Conservation (phyloP, 2,329 filamentous ascomycete species). For the Pseudogymnoascus sp. region DNA sequence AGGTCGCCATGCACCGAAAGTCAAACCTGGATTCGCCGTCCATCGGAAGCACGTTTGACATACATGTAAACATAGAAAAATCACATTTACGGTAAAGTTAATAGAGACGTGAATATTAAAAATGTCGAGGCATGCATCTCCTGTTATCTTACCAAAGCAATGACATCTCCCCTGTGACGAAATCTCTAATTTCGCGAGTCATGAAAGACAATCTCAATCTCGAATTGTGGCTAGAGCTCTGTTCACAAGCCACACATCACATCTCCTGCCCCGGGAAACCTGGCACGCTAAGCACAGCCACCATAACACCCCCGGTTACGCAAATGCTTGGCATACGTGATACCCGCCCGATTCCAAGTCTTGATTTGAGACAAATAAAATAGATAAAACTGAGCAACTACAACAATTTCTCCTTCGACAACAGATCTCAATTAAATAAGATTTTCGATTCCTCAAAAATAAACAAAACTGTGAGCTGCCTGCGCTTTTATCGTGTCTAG, state of each 20-base stretch:
- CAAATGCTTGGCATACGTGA: conserved; percentile 2
- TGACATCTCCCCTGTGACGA: neutral
- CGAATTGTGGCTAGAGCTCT: neutral
- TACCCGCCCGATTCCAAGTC: neutral
- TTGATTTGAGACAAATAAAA: conserved; percentile 1
- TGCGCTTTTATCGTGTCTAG: neutral
- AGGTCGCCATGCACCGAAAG: neutral
- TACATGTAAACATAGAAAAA: neutral
- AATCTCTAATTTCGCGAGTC: neutral
- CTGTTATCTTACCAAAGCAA: neutral
- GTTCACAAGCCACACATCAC: neutral
- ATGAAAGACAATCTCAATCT: neutral
- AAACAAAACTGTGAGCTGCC: neutral
- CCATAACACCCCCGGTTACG: neutral
- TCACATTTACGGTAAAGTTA: neutral
- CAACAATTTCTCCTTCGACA: neutral
- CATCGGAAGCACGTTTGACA: neutral
- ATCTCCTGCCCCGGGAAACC: neutral
- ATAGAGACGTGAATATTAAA: neutral
- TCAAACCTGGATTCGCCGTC: neutral
- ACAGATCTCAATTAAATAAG: neutral
- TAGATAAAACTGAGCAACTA: neutral
- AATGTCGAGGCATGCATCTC: neutral
- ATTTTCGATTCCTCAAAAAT: neutral
- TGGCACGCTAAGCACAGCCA: neutral